Percentiles rank a stretch among this genome's conserved stretches.
phyloP scores from a whole-genome alignment of 257 asterid genomes.

The Solanum okadae region DNA sequence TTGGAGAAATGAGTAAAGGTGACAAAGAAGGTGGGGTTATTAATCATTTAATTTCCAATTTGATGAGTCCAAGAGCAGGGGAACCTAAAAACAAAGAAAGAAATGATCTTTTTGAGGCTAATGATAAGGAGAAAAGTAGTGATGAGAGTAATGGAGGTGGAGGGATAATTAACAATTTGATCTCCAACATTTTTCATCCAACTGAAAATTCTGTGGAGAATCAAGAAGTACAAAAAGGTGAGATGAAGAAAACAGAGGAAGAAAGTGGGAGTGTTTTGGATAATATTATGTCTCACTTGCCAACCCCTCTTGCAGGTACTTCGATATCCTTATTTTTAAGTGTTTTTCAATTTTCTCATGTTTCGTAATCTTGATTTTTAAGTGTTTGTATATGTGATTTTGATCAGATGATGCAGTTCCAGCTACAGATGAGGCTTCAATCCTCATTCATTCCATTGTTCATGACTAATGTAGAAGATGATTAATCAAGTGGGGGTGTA shows the following conservation, averaged over 20 bases:
- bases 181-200: constrained; percentile 30
- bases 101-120: neutral
- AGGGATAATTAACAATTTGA: constrained; percentile 28
- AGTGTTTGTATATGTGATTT: neutral
- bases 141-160: constrained; percentile 5
- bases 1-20: neutral
- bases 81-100: neutral
- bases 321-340: neutral
- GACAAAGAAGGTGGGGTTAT: constrained; percentile 19
- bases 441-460: constrained; percentile 60
- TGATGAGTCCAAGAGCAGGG: constrained; percentile 10
- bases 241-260: neutral
- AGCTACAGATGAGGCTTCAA: constrained; percentile 62
- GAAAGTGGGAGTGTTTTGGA: constrained; percentile 13
- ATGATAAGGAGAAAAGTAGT: neutral
- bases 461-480: constrained; percentile 27
- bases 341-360: neutral
- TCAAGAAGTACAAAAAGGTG: neutral
- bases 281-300: constrained; percentile 36
- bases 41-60: constrained; percentile 27
- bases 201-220: neutral
- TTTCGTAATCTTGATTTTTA: neutral
- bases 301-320: constrained; percentile 33
- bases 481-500: neutral
- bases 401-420: constrained; percentile 44